Evolutionary conservation across 257 asterid genomes (phyloP).

Genomic region (Scutellaria barbata): DNA sequence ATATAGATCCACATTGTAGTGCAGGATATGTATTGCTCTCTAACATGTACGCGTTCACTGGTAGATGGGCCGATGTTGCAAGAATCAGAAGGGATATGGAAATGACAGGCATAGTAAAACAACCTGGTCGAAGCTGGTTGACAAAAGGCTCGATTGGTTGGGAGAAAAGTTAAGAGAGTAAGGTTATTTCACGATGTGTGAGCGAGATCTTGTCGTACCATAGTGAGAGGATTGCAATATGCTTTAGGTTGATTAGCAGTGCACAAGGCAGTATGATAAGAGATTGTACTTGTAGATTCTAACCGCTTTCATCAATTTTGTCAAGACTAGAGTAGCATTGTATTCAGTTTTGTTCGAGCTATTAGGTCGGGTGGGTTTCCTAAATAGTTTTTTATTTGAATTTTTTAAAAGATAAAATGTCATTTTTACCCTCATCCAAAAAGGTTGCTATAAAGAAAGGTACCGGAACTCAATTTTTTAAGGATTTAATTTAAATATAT

Average conservation of each 20-base stretch:
- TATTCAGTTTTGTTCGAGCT: too few relatives aligned
- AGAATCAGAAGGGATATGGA: slow-evolving; percentile 66
- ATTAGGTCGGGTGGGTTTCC: too few relatives aligned
- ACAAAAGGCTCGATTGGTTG: slow-evolving; percentile 51
- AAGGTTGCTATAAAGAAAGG: too few relatives aligned
- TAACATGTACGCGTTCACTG: slow-evolving; percentile 66
- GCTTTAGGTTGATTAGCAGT: slow-evolving; percentile 53
- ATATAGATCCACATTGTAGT: slow-evolving; percentile 61
- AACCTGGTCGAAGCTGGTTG: slow-evolving; percentile 80
- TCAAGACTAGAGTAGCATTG: too few relatives aligned
- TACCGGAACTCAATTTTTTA: too few relatives aligned
- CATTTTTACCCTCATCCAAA: too few relatives aligned
- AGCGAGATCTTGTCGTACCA: slow-evolving; percentile 52
- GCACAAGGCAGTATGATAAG: too few relatives aligned
- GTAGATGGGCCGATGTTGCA: slow-evolving; percentile 77
- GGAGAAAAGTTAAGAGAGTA: slow-evolving; percentile 46
- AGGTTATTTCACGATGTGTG: slow-evolving; percentile 62
- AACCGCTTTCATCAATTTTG: too few relatives aligned
- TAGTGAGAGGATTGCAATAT: slow-evolving; percentile 64
- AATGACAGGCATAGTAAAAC: slow-evolving; percentile 48
- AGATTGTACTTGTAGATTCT: too few relatives aligned
- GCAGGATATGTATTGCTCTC: slow-evolving; percentile 71
- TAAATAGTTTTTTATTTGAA: too few relatives aligned
- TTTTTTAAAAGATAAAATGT: too few relatives aligned
- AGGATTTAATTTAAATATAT: too few relatives aligned